Evolutionary conservation across 768 basidiomycete species (phyloP).

Genomic region (Chalciporus chontae): DNA sequence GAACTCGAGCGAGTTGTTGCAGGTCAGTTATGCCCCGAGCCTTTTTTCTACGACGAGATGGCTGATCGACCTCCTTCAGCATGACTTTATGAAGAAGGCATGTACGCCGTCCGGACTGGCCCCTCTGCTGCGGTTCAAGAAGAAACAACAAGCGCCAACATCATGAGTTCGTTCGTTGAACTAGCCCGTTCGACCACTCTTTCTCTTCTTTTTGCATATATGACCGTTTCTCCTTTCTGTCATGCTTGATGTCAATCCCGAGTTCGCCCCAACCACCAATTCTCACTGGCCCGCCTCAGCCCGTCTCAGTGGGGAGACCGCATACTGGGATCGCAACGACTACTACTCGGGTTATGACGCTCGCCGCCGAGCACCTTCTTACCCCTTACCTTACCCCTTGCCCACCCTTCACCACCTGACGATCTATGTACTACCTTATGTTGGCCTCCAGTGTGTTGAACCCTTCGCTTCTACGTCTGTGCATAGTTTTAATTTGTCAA

Average conservation of each 20-base stretch:
- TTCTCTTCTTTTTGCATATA: slow-evolving; percentile 18
- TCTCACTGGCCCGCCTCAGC: too few relatives aligned
- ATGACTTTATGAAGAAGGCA: slow-evolving; percentile 90
- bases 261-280: too few relatives aligned
- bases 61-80: slow-evolving; percentile 46
- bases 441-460: neutral
- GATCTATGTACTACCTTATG: slow-evolving; percentile 18
- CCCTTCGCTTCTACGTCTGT: slow-evolving; percentile 1
- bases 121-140: slow-evolving; percentile 79
- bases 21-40: slow-evolving; percentile 48
- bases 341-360: neutral
- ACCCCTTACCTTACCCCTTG: slow-evolving; percentile 4
- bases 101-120: slow-evolving; percentile 82
- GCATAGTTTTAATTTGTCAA: slow-evolving; percentile 11
- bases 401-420: neutral
- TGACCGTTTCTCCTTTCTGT: slow-evolving; percentile 1
- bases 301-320: too few relatives aligned
- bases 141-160: slow-evolving; percentile 47
- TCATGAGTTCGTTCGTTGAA: slow-evolving; percentile 21
- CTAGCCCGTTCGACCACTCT: neutral
- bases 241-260: too few relatives aligned
- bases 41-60: neutral
- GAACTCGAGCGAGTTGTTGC: slow-evolving; percentile 80
- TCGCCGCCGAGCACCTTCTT: neutral
- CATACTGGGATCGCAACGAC: too few relatives aligned